Evolutionary conservation across 257 asterid species (phyloP), one percentile per base, ranked within the genome.

Genomic region (Dorcoceras hygrometricum): DNA sequence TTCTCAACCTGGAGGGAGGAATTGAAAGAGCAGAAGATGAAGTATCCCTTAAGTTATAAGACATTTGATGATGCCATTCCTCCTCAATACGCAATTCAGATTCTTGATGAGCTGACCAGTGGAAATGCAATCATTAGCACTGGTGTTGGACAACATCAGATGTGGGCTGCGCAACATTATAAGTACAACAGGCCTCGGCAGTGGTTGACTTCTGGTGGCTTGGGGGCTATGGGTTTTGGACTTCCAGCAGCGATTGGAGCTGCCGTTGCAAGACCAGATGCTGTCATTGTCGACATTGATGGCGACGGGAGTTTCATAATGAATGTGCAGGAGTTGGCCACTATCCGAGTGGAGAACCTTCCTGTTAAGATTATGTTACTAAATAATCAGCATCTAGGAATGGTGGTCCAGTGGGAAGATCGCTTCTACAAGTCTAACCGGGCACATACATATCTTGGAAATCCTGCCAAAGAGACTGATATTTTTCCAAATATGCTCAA

Each of bases 351-450:
- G 22, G 91, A 91, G 73, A 89, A 85, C 69, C 93, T 91, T 7
- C 94, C 97, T 0, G 79, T 91, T 8, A 91, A 89, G 85, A 79
- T 91, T 24, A 72, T 89, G 97, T 59, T 91, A 61, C 34, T 91
- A 58, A 86, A 91, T 61, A 91, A 91, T 71, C 95, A 86, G 76
- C 96, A 84, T 25, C 67, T 89, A 64, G 97, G 97, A 18, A 91
- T 91, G 96, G 96, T 87, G 60, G 91, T 82, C 4, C 96, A 91
- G 60, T 91, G 96, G 96, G 95, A 88, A 78, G 96, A 88, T 62
- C 81, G 95, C 0, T 91, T 89, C 77, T 89, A 89, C 61, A 86
- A 88, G 83, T 74, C 97, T 3, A 90, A 88, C 48, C 75, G 97
- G 3, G 96, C 97, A 0, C 93, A 90, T 39, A 86, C 93, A 2